A percentile compares a stretch with the other conserved stretches of the same genome.
phyloP scores from a whole-genome alignment of 441 rosid genomes.

The Adansonia gregorii region DNA sequence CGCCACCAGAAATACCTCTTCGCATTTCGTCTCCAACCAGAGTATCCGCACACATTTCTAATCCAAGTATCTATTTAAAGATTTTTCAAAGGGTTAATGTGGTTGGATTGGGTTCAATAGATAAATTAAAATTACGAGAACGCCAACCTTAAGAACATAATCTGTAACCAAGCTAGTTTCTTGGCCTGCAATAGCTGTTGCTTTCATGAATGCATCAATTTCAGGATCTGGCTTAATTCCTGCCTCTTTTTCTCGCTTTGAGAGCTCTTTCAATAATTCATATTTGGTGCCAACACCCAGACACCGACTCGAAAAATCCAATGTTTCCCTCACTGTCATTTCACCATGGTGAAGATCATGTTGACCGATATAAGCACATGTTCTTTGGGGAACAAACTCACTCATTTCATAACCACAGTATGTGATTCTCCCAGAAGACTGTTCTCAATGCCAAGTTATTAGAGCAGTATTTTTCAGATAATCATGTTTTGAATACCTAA shows the following conservation, averaged over 20 bases:
- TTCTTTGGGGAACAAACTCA: constrained; percentile 84
- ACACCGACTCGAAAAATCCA: constrained; percentile 88
- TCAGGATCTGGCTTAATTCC: constrained; percentile 88
- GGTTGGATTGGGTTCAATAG: not conserved
- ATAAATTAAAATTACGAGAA: not conserved
- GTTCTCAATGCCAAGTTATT: constrained; percentile 26
- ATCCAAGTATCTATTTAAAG: constrained; percentile 67
- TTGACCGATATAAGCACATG: constrained; percentile 88
- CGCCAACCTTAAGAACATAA: constrained; percentile 72
- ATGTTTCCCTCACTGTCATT: constrained; percentile 86
- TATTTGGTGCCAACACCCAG: constrained; percentile 86
- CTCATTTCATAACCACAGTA: constrained; percentile 81
- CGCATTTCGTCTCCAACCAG: constrained; percentile 84
- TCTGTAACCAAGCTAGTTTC: constrained; percentile 80
- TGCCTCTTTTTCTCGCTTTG: constrained; percentile 68
- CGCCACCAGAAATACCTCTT: constrained; percentile 91
- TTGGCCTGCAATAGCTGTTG: constrained; percentile 75
- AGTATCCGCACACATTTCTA: constrained; percentile 82
- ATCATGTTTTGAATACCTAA: not conserved
- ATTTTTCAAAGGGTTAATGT: constrained; percentile 21
- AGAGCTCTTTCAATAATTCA: constrained; percentile 67
- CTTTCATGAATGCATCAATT: constrained; percentile 92
- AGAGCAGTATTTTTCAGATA: not conserved
- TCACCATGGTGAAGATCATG: constrained; percentile 89
- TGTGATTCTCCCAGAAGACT: constrained; percentile 72